Percentiles rank a stretch among this genome's conserved stretches.
Evolutionary conservation across 129 eudicot genomes (phyloP).

Genomic region (Erigeron canadensis): DNA sequence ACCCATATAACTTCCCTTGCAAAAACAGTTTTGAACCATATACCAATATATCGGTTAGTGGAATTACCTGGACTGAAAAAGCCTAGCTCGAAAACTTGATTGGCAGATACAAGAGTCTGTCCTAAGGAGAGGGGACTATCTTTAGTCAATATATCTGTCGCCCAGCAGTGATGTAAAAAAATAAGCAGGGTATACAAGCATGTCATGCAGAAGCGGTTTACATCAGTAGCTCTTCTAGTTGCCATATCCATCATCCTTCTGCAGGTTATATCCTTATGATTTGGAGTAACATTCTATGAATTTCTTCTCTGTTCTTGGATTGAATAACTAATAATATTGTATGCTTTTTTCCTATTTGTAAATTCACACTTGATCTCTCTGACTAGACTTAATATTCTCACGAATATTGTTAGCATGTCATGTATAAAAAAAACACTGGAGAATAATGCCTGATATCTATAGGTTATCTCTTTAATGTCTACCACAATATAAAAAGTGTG

Average conservation of each 20-base stretch:
- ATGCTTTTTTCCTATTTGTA: too few relatives aligned
- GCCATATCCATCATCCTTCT: not conserved
- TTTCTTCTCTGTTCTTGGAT: not conserved
- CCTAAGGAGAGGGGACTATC: not conserved
- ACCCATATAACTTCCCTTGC: conserved; percentile 16
- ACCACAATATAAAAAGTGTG: not conserved
- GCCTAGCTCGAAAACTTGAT: conserved; percentile 22
- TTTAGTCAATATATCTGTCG: conserved; percentile 22
- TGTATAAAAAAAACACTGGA: not conserved
- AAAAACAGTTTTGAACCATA: conserved; percentile 17
- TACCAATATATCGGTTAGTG: conserved; percentile 20
- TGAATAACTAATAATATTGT: not conserved
- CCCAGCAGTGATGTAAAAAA: conserved; percentile 1
- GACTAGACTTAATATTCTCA: not conserved
- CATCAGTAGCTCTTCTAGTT: not conserved
- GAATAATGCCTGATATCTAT: not conserved
- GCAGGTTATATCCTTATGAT: not conserved
- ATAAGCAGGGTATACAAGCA: conserved; percentile 6
- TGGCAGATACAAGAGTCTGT: conserved; percentile 17
- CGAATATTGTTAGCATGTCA: not conserved
- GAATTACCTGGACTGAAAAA: conserved; percentile 32
- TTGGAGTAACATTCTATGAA: not conserved
- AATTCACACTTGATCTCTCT: not conserved
- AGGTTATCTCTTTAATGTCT: not conserved
- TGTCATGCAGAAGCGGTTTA: not conserved